phyloP scores from a whole-genome alignment of 305 asterid genomes.

The Fraxinus nigra region DNA sequence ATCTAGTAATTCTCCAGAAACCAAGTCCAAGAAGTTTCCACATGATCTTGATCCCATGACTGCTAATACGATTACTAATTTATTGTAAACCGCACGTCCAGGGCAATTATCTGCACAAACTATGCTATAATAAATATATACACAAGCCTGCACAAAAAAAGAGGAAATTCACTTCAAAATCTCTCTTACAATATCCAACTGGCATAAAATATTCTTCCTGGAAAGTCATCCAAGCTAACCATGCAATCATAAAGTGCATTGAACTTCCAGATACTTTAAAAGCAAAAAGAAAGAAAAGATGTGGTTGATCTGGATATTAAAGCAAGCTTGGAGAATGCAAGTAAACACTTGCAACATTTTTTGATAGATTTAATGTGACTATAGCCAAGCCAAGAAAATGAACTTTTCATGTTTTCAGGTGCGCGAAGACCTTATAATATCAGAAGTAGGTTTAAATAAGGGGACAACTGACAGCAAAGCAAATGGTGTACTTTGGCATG shows the following conservation, averaged over 20 bases:
- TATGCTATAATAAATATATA: constrained; percentile 6
- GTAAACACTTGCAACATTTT: not conserved
- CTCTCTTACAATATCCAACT: not conserved
- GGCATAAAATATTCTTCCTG: not conserved
- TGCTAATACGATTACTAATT: constrained; percentile 19
- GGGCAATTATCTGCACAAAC: constrained; percentile 13
- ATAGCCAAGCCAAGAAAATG: not conserved
- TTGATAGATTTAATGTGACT: not conserved
- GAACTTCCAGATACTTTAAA: not conserved
- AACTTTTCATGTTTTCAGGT: not conserved
- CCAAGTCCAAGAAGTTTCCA: constrained; percentile 62
- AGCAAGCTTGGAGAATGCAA: not conserved
- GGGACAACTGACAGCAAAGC: not conserved
- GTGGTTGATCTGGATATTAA: not conserved
- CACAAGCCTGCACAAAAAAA: constrained; percentile 23
- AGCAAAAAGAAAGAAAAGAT: not conserved
- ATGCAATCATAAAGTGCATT: not conserved
- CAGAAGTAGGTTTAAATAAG: not conserved
- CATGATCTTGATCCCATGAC: constrained; percentile 65
- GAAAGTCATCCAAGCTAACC: not conserved
- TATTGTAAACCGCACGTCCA: constrained; percentile 22
- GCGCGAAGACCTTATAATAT: not conserved
- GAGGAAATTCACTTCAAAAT: not conserved
- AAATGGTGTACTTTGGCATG: too few relatives aligned
- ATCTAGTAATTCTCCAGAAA: constrained; percentile 51